Evolutionary conservation across 1,284 basidiomycete species (phyloP), one percentile per base, ranked within the genome.

Genomic region (Volvariella volvacea): DNA sequence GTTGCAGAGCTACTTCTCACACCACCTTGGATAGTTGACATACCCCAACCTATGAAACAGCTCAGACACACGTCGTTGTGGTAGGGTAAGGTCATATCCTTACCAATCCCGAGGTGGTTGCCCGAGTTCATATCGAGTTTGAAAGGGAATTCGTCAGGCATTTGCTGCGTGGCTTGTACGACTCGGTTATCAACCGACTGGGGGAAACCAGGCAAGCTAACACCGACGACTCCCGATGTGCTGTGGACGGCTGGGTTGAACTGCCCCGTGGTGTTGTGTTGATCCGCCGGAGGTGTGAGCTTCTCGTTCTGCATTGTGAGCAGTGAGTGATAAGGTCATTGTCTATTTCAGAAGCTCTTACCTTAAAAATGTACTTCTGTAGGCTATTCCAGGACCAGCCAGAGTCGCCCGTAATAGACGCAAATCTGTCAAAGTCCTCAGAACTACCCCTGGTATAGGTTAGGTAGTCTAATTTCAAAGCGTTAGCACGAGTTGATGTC

Each of bases 41-140:
- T 56, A 4, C 60, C 43, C 59, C 64, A 72, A 12, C 67, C 71
- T 61, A 41, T 28, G 15, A 25, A 33, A 30, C 28, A 20, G 21
- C 6, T 36, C 16, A 31, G 12, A 30, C 32, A 12, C 33, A 22
- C 19, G 8, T 12, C 25, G 21, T 8, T 9, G 31, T 16, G 10
- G 15, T 19, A 30, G 20, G n/a, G 39, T 32, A 20, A 38, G 37
- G 4, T n/a, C n/a, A n/a, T n/a, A n/a, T n/a, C 22, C 54, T 37
- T 40, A 61, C 70, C 65, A 22, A 71, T 51, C 17, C 70, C 68
- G 25, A 65, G 48, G 0, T 55, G 52, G 37, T 64, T 55, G 0
- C 69, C 69, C 3, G 56, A 56, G 36, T 68, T 66, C 45, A 62
- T 55, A 47, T 74, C 71, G 12, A 55, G 45, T 45, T 66, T 68